Evolutionary conservation across 2,329 filamentous ascomycete genomes (phyloP), one percentile per base, ranked within the genome.

Genomic region (Talaromyces sp.): DNA sequence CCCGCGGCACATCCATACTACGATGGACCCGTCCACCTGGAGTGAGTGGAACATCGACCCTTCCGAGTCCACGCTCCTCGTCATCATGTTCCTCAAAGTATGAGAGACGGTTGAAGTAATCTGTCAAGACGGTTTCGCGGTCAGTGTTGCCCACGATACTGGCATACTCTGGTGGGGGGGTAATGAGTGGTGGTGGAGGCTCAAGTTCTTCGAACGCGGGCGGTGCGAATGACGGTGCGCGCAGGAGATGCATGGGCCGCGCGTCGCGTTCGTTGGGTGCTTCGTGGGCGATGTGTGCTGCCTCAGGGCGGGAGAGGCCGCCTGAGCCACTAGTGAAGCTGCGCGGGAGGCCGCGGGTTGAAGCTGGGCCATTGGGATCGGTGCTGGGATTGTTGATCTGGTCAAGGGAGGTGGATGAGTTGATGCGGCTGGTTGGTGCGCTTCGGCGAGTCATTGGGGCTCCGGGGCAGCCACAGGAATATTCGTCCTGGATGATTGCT

Each of bases 161-260:
- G 66, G 94, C 91, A 74, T 97, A 97, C 65, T 90, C 87, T 0
- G 93, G 93, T 8, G 93, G 93, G 1, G 93, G 93, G 0, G 92
- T 96, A 68, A 90, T 82, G 16, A 90, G 76, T 0, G 89, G 87
- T 60, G 90, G 90, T 3, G 91, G 62, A 0, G 90, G 88, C 5
- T 88, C 84, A 62, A 96, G 90, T 5, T 92, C 92, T 67, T 95
- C 89, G 73, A 96, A 97, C 0, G 91, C 87, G 0, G 93, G 93
- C 1, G 93, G 93, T 66, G 93, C 93, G 79, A 93, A 96, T 0
- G 92, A 96, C 0, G 93, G 93, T 6, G 87, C 85, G 27, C 93
- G 88, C 37, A 96, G 79, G 2, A 97, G 84, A 75, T 97, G 93
- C 61, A 97, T 96, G 0, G 93, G 93, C 5, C 92, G 85, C 8